These are phyloP conservation scores for Rhodotorula sp. DNA, from an alignment of 1,284 basidiomycete genomes.

Conservation along the genomic window DNA sequence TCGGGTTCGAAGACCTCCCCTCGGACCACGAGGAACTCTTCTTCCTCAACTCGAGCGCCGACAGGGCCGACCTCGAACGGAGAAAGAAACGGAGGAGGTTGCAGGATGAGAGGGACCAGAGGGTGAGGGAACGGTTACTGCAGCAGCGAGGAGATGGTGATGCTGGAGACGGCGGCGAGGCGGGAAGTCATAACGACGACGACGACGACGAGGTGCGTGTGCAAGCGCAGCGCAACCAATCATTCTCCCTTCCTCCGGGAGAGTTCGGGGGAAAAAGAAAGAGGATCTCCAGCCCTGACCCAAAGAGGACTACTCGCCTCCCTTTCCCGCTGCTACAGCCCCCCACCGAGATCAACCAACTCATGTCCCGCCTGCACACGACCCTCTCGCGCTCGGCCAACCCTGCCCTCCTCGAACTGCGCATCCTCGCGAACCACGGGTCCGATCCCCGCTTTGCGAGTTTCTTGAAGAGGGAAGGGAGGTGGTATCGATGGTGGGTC, in stretches of 20 bases:
- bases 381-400: slow-evolving; percentile 29
- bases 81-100: slow-evolving; percentile 16
- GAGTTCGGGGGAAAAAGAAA: too few species aligned
- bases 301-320: background rate
- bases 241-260: too few species aligned
- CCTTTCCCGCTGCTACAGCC: background rate
- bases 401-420: slow-evolving; percentile 36
- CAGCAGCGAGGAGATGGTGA: background rate
- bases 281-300: background rate
- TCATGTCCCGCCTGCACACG: slow-evolving; percentile 31
- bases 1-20: slow-evolving; percentile 31
- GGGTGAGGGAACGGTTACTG: slow-evolving; percentile 2
- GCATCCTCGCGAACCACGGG: slow-evolving; percentile 39
- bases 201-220: background rate
- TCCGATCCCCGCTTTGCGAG: slow-evolving; percentile 26
- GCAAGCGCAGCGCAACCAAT: too few species aligned
- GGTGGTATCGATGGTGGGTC: slow-evolving; percentile 29
- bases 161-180: too few species aligned
- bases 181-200: too few species aligned
- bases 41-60: slow-evolving; percentile 20
- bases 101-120: slow-evolving; percentile 26
- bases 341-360: background rate
- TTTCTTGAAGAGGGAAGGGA: slow-evolving; percentile 22
- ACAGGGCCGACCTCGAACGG: slow-evolving; percentile 18
- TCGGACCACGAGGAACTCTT: slow-evolving; percentile 36